Percentiles rank a stretch among this genome's conserved stretches.
Evolutionary conservation across 106 monocot species (phyloP).

Genomic region (Amphibolis antarctica): DNA sequence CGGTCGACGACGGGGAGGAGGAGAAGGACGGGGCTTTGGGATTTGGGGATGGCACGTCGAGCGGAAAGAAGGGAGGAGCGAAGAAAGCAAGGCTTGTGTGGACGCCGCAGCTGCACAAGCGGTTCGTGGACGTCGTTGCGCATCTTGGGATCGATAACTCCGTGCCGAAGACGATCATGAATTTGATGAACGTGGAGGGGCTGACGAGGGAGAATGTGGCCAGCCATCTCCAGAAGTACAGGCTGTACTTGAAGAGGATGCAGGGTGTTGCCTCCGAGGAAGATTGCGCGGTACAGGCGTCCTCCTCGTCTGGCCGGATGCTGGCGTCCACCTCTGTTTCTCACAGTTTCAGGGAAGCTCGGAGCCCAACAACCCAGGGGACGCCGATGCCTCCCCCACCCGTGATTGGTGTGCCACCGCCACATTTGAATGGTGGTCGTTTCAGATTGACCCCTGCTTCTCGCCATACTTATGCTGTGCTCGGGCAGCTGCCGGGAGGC

Average conservation of each 20-base stretch:
- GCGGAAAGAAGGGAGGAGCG: background rate
- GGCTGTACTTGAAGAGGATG: conserved; percentile 21
- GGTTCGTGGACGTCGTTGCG: conserved; percentile 19
- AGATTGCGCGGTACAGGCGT: no score
- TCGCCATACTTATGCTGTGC: no score
- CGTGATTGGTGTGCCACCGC: no score
- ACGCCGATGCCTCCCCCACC: no score
- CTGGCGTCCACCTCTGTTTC: no score
- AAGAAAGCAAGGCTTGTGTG: conserved; percentile 8
- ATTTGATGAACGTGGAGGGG: conserved; percentile 22
- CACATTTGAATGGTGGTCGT: no score
- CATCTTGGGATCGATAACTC: conserved; percentile 23
- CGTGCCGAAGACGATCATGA: conserved; percentile 29
- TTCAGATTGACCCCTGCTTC: no score
- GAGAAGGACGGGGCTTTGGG: background rate
- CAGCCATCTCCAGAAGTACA: conserved; percentile 30
- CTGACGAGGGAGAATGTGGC: conserved; percentile 24
- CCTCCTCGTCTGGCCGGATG: no score
- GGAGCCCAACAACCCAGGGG: no score
- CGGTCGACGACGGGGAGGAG: background rate
- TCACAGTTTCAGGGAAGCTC: no score
- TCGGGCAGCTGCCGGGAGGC: no score
- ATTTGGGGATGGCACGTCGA: background rate
- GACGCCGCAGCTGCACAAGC: conserved; percentile 24
- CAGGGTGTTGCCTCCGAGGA: conserved; percentile 10